Evolutionary conservation across 2,329 filamentous ascomycete genomes (phyloP).

Genomic region (Cryphonectria japonica): DNA sequence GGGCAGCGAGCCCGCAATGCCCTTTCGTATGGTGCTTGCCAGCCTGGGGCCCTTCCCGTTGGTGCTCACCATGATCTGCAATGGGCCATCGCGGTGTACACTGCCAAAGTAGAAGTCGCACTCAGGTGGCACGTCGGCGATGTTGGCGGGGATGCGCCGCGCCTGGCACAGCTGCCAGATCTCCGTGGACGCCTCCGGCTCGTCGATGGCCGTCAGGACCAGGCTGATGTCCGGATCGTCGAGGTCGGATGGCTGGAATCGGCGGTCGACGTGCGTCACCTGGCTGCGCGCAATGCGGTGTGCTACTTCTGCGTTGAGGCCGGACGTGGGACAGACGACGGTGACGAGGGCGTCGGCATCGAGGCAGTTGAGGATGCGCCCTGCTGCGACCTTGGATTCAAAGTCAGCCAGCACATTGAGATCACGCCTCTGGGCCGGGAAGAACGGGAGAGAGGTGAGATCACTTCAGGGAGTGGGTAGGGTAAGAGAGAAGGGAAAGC

Average conservation of each 20-base stretch:
- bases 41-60: constrained; percentile 95
- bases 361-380: constrained; percentile 90
- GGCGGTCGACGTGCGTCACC: constrained; percentile 78
- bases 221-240: constrained; percentile 82
- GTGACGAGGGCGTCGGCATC: constrained; percentile 92
- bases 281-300: constrained; percentile 76
- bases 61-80: constrained; percentile 98
- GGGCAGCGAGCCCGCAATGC: constrained; percentile 79
- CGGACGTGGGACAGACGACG: constrained; percentile 77
- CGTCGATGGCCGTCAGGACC: constrained; percentile 92
- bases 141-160: constrained; percentile 83
- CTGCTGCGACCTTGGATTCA: constrained; percentile 78
- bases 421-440: too few species aligned
- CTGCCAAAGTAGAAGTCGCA: constrained; percentile 99
- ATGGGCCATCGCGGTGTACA: constrained; percentile 88
- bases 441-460: too few species aligned
- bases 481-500: background rate
- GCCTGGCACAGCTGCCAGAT: constrained; percentile 96
- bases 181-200: constrained; percentile 83
- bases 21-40: constrained; percentile 81
- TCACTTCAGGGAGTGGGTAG: too few species aligned
- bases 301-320: constrained; percentile 86
- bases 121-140: constrained; percentile 93
- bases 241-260: constrained; percentile 86
- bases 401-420: constrained; percentile 14